These are phyloP conservation scores for Pythium chondricola DNA, from an alignment of 352 stramenopile genomes.

Conservation along the genomic window DNA sequence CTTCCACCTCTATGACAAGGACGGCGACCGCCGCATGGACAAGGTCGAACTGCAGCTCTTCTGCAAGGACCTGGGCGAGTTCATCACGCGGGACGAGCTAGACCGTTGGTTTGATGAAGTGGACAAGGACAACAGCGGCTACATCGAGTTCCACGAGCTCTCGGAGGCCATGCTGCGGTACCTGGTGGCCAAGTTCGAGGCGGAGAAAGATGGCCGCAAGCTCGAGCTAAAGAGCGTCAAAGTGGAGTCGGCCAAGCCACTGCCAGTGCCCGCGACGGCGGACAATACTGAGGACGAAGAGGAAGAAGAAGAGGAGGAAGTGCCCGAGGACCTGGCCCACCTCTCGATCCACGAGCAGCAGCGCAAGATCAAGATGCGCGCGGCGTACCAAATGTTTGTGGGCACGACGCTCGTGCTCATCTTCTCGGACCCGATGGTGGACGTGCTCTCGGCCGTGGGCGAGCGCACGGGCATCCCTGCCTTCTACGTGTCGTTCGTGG, in stretches of 20 bases:
- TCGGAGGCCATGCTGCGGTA: slow-evolving; percentile 85
- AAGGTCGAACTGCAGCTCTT: slow-evolving; percentile 89
- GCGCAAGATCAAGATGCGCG: slow-evolving; percentile 91
- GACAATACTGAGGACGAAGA: slow-evolving; percentile 61
- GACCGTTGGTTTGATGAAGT: slow-evolving; percentile 82
- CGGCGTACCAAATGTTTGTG: slow-evolving; percentile 91
- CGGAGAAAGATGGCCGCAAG: slow-evolving; percentile 37
- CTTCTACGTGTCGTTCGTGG: slow-evolving; percentile 98
- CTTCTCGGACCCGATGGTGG: slow-evolving; percentile 98
- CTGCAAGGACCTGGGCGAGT: slow-evolving; percentile 93
- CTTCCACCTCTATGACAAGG: slow-evolving; percentile 92
- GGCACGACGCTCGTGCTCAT: slow-evolving; percentile 93
- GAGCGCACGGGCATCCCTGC: slow-evolving; percentile 84
- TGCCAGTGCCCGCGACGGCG: slow-evolving; percentile 33
- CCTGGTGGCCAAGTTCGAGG: slow-evolving; percentile 74
- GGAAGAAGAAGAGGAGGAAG: slow-evolving; percentile 91
- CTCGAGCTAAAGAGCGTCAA: slow-evolving; percentile 25
- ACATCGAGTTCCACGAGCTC: slow-evolving; percentile 95
- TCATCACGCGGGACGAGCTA: slow-evolving; percentile 70
- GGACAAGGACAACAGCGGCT: slow-evolving; percentile 88
- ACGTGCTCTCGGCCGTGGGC: slow-evolving; percentile 94
- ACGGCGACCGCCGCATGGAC: slow-evolving; percentile 88
- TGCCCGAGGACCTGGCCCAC: slow-evolving; percentile 92
- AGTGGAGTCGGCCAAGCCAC: slow-evolving; percentile 45
- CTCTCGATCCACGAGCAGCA: slow-evolving; percentile 95